Evolutionary conservation across 192 early-diverging fungal genomes (phyloP).

Genomic region (Phycomyces nitens): DNA sequence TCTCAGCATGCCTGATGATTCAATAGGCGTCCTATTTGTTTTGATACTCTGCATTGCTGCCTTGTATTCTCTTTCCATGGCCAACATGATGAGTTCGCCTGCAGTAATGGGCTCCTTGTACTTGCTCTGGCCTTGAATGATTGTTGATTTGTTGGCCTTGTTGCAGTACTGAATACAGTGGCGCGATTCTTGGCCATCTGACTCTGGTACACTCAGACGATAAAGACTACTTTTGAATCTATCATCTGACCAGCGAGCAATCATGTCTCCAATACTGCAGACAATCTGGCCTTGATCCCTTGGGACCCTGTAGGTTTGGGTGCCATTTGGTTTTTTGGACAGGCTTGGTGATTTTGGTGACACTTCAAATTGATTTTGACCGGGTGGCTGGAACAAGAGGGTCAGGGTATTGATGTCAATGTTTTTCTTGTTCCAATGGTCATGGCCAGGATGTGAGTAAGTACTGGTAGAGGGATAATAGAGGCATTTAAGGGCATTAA

Average conservation of each 20-base stretch:
- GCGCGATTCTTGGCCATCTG: constrained; percentile 16
- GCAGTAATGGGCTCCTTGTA: constrained; percentile 27
- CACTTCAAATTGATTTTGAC: constrained; percentile 24
- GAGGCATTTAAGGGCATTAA: constrained; percentile 22
- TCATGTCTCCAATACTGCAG: constrained; percentile 36
- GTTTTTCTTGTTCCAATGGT: constrained; percentile 13
- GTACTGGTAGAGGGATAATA: constrained; percentile 21
- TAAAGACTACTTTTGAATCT: constrained; percentile 26
- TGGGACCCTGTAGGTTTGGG: constrained; percentile 9
- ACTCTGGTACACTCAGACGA: constrained; percentile 20
- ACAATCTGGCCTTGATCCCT: constrained; percentile 25
- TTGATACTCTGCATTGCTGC: background rate
- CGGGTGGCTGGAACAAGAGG: constrained; percentile 21
- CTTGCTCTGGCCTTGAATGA: constrained; percentile 30
- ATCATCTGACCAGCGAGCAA: constrained; percentile 37
- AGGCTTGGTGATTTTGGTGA: background rate
- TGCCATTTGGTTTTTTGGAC: background rate
- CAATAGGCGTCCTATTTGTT: too few species aligned
- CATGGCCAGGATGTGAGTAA: background rate
- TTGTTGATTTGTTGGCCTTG: constrained; percentile 23
- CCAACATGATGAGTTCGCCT: constrained; percentile 21
- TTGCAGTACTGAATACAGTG: constrained; percentile 30
- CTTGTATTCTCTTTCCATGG: constrained; percentile 30
- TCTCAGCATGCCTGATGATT: too few species aligned
- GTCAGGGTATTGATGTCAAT: constrained; percentile 28